phyloP scores from a whole-genome alignment of 192 early-diverging fungal genomes.

The Coemansia sp. region DNA sequence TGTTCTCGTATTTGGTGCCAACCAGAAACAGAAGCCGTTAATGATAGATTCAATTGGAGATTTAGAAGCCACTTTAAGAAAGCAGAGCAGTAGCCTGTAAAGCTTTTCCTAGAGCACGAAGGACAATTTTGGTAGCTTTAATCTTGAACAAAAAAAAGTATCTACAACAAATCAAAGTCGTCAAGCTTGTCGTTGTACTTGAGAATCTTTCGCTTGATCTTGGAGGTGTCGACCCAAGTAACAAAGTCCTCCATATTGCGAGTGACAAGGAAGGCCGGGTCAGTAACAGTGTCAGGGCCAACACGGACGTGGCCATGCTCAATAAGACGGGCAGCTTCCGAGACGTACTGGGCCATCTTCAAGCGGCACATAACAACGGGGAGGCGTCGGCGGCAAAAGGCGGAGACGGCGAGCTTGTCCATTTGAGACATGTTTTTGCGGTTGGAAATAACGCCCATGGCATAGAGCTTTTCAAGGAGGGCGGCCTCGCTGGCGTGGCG shows the following conservation, averaged over 20 bases:
- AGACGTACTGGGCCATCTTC: conserved; percentile 93
- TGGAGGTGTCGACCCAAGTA: conserved; percentile 96
- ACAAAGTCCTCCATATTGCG: conserved; percentile 95
- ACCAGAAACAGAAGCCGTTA: too few species aligned
- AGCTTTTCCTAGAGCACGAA: too few species aligned
- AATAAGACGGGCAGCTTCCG: conserved; percentile 83
- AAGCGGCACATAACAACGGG: conserved; percentile 92
- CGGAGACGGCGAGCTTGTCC: conserved; percentile 79
- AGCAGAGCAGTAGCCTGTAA: too few species aligned
- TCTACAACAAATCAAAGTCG: conserved; percentile 83
- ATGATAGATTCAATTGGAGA: too few species aligned
- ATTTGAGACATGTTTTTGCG: conserved; percentile 73
- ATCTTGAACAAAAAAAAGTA: background rate
- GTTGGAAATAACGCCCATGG: conserved; percentile 78
- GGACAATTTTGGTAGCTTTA: too few species aligned
- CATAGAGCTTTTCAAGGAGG: conserved; percentile 82
- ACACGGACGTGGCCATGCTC: conserved; percentile 96
- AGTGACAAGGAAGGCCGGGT: conserved; percentile 84
- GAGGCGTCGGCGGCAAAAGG: conserved; percentile 83
- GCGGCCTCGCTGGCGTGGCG: conserved; percentile 69
- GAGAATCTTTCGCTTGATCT: conserved; percentile 95
- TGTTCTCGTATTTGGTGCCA: too few species aligned
- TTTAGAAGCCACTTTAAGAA: too few species aligned
- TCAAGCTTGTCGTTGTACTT: conserved; percentile 93
- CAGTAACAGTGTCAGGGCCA: conserved; percentile 85